These are phyloP conservation scores for Linderniella brevidens DNA, from an alignment of 257 asterid genomes.

Conservation along the genomic window DNA sequence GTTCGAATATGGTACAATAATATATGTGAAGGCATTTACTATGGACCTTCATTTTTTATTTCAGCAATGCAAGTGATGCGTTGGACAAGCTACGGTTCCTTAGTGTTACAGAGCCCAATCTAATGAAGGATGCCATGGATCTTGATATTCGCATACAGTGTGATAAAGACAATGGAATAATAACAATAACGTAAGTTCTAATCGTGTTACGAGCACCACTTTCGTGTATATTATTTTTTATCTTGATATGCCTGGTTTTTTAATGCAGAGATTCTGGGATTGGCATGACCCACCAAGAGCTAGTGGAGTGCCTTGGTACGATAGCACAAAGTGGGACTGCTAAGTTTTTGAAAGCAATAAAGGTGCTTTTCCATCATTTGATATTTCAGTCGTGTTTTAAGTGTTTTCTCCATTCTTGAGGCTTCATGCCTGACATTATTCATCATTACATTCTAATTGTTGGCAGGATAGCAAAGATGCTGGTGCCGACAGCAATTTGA, in stretches of 20 bases:
- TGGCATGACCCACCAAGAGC: constrained; percentile 90
- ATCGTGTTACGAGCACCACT: neutral
- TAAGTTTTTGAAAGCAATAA: constrained; percentile 74
- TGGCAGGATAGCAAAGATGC: constrained; percentile 91
- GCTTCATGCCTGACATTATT: neutral
- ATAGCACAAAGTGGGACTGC: constrained; percentile 99
- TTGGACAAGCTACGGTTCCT: constrained; percentile 96
- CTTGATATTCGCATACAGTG: constrained; percentile 78
- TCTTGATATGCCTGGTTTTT: too few species aligned
- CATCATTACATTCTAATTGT: constrained; percentile 7
- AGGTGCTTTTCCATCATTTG: constrained; percentile 55
- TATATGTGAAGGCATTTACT: too few species aligned
- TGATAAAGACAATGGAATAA: constrained; percentile 82
- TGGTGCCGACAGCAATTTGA: constrained; percentile 85
- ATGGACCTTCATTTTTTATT: neutral
- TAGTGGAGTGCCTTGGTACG: constrained; percentile 92
- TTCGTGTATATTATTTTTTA: too few species aligned
- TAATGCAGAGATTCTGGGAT: constrained; percentile 77
- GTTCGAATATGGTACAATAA: too few species aligned
- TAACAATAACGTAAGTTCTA: constrained; percentile 55
- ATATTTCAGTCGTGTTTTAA: too few species aligned
- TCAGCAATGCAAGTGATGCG: constrained; percentile 98
- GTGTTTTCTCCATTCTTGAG: too few species aligned
- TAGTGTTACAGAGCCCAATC: constrained; percentile 67
- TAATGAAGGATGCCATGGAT: constrained; percentile 62